Evolutionary conservation across 805 yeast species (phyloP), one percentile per base, ranked within the genome.

Genomic region (Metschnikowia bowlesiae): DNA sequence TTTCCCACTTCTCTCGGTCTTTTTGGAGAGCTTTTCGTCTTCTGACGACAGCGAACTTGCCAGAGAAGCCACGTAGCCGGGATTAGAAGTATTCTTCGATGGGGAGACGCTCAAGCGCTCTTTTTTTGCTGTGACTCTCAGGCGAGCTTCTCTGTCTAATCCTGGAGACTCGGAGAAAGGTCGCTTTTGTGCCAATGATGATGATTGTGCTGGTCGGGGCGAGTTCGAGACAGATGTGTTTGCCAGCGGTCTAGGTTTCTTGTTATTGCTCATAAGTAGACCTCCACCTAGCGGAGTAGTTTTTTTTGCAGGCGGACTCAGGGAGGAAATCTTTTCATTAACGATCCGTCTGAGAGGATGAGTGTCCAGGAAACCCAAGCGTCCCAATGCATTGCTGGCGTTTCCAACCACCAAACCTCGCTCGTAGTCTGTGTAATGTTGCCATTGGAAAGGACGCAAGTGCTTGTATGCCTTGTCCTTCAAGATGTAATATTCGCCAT

Each of bases 391-490:
- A 42, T 65, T 62, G 53, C 70, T 62, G 46, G 67, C 61, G 55
- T 71, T 73, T 39, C 64, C 59, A 26, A 68, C 52, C 26, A 73
- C 62, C 47, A 68, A 55, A 8, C 51, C 52, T 37, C 75, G 61
- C 52, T 72, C 75, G 38, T 57, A 58, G 8, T 55, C 58, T 13
- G 68, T 59, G 55, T 68, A 71, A 18, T 57, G 55, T 26, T 47
- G 52, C 74, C 75, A 71, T 29, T 52, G 59, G 71, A 72, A 68
- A 0, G 75, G 75, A 39, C 66, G 60, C 37, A 71, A 56, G 16
- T 72, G 75, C 51, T 72, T 71, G 55, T 73, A 73, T 3, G 68
- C 58, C 55, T 71, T 72, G 54, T 73, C 78, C 55, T 70, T 71
- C 45, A 73, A 61, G 34, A 71, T 64, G 50, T 59, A 33, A 39